Evolutionary conservation across 768 basidiomycete genomes (phyloP).

Genomic region (Calvatia gigantea): DNA sequence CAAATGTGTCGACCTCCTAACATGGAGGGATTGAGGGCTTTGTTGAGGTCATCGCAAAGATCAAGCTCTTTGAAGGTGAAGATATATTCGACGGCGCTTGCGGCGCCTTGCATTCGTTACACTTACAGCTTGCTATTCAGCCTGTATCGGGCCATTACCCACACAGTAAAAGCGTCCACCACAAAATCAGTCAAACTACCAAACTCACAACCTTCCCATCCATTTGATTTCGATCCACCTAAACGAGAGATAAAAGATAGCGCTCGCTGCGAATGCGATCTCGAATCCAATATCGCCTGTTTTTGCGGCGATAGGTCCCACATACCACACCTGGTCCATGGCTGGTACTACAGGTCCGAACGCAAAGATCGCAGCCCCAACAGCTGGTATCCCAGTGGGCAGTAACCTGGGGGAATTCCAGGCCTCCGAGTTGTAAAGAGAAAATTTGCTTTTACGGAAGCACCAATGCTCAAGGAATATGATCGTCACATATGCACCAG

Average conservation of each 20-base stretch:
- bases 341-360: slow-evolving; percentile 60
- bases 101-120: too few relatives aligned
- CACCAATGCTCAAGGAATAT: slow-evolving; percentile 66
- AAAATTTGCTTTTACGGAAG: slow-evolving; percentile 54
- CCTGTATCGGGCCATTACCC: too few relatives aligned
- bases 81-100: too few relatives aligned
- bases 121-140: too few relatives aligned
- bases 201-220: slow-evolving; percentile 13
- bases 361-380: slow-evolving; percentile 47
- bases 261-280: slow-evolving; percentile 55
- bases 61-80: too few relatives aligned
- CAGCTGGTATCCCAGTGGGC: slow-evolving; percentile 67
- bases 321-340: slow-evolving; percentile 77
- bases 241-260: slow-evolving; percentile 54
- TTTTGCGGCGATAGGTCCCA: slow-evolving; percentile 63
- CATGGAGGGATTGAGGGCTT: too few relatives aligned
- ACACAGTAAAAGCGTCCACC: too few relatives aligned
- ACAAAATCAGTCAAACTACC: background rate
- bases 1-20: too few relatives aligned
- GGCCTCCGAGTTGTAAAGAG: slow-evolving; percentile 44
- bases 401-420: slow-evolving; percentile 59
- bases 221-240: slow-evolving; percentile 45
- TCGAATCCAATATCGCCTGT: slow-evolving; percentile 86
- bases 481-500: slow-evolving; percentile 56
- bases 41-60: too few relatives aligned